phyloP scores from a whole-genome alignment of 208 protist genomes.

The Crithidia brevicula region DNA sequence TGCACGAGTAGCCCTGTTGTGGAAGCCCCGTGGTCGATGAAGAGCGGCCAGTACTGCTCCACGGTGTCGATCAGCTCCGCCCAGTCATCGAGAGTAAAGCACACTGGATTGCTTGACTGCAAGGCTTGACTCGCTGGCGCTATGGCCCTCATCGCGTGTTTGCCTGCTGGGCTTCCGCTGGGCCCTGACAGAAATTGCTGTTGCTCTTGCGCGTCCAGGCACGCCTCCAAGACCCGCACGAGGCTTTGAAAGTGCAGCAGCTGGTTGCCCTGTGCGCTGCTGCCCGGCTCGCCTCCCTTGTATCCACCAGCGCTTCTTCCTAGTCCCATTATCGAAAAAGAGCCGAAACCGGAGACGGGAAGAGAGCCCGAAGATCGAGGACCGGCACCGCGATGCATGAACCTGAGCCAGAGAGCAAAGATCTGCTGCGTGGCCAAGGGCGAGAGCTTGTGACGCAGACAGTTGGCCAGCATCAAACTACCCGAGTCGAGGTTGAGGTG shows the following conservation, averaged over 20 bases:
- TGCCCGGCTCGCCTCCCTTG: too few relatives aligned
- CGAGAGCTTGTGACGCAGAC: conserved; percentile 60
- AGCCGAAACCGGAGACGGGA: background rate
- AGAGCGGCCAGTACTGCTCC: conserved; percentile 43
- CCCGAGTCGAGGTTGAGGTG: conserved; percentile 51
- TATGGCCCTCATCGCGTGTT: background rate
- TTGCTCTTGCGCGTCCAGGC: conserved; percentile 40
- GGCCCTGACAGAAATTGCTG: background rate
- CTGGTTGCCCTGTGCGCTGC: background rate
- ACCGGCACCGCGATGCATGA: conserved; percentile 10
- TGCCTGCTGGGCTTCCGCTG: background rate
- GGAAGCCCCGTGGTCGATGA: conserved; percentile 37
- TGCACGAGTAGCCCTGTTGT: conserved; percentile 47
- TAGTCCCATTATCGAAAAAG: conserved; percentile 17
- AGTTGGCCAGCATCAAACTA: conserved; percentile 68
- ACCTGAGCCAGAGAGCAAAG: conserved; percentile 24
- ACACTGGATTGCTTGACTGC: background rate
- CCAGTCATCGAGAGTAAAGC: conserved; percentile 42
- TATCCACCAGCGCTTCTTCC: conserved; percentile 14
- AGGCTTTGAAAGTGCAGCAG: conserved; percentile 41
- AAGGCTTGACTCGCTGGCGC: background rate
- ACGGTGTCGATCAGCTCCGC: conserved; percentile 47
- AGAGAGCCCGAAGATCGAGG: background rate
- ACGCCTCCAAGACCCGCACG: conserved; percentile 71
- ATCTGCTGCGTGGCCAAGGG: conserved; percentile 26